A percentile compares a stretch with the other conserved stretches of the same genome.
phyloP scores from a whole-genome alignment of 2,329 filamentous ascomycete species.

The Madurella fahalii region DNA sequence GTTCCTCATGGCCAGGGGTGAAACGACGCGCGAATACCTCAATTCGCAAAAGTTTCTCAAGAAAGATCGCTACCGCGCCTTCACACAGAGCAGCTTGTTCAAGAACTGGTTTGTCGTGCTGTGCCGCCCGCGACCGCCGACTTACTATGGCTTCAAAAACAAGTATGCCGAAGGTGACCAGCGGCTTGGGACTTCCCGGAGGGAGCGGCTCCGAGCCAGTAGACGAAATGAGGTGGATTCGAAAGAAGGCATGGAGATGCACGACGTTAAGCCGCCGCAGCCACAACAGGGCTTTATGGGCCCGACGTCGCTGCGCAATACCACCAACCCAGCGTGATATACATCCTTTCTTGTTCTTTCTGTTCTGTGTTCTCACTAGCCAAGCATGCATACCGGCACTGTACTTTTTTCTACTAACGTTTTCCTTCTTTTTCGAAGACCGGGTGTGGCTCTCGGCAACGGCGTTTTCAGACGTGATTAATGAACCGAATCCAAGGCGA shows the following conservation, averaged over 20 bases:
- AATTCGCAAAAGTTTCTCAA: constrained; percentile 94
- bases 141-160: constrained; percentile 83
- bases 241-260: constrained; percentile 66
- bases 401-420: not conserved
- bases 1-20: constrained; percentile 83
- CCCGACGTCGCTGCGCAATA: constrained; percentile 42
- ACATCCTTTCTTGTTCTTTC: no score
- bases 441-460: constrained; percentile 1
- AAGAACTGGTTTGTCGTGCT: constrained; percentile 81
- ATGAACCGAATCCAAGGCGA: constrained; percentile 2
- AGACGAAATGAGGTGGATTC: constrained; percentile 41
- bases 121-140: constrained; percentile 77
- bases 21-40: constrained; percentile 94
- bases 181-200: constrained; percentile 60
- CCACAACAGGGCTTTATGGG: constrained; percentile 50
- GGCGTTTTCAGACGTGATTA: constrained; percentile 13
- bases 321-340: not conserved
- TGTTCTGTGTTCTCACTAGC: no score
- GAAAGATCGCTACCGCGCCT: constrained; percentile 85
- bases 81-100: constrained; percentile 69
- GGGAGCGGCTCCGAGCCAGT: constrained; percentile 33
- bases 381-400: not conserved
- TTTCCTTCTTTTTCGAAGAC: not conserved
- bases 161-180: constrained; percentile 77
- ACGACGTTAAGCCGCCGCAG: constrained; percentile 49